These are phyloP conservation scores for Wallacemonas sp. DNA, from an alignment of 208 protist species.

Conservation along the genomic window DNA sequence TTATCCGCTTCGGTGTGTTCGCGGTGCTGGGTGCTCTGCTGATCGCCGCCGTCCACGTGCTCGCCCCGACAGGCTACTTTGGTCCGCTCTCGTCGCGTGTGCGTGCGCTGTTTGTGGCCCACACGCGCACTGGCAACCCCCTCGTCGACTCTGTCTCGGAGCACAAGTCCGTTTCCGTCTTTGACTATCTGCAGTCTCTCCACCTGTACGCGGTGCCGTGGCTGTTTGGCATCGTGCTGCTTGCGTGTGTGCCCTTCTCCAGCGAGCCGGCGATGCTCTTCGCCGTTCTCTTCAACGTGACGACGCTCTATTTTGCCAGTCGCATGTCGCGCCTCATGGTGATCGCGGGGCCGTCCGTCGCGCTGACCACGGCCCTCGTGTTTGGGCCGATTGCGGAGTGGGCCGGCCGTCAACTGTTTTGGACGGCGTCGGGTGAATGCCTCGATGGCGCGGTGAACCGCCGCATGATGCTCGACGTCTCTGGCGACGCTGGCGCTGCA, in stretches of 20 bases:
- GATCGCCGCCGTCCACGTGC: slow-evolving; percentile 19
- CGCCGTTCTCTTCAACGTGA: slow-evolving; percentile 36
- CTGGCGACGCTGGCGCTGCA: no score
- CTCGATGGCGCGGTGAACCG: background rate
- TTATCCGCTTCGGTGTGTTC: slow-evolving; percentile 34
- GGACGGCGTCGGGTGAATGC: background rate
- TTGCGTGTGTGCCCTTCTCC: slow-evolving; percentile 3
- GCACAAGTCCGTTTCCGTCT: slow-evolving; percentile 32
- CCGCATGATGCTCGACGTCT: no score
- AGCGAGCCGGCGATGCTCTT: slow-evolving; percentile 28
- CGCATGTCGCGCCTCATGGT: slow-evolving; percentile 76
- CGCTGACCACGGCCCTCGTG: slow-evolving; percentile 28
- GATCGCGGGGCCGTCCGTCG: slow-evolving; percentile 37
- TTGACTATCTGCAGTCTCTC: slow-evolving; percentile 29
- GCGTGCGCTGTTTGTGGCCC: slow-evolving; percentile 65
- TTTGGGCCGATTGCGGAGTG: slow-evolving; percentile 26
- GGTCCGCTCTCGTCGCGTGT: slow-evolving; percentile 57
- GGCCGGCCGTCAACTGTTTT: no score
- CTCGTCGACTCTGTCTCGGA: slow-evolving; percentile 85
- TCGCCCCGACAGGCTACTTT: slow-evolving; percentile 44
- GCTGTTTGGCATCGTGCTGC: slow-evolving; percentile 16
- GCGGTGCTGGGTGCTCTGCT: slow-evolving; percentile 21
- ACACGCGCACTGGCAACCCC: slow-evolving; percentile 78
- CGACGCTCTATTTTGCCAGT: slow-evolving; percentile 55
- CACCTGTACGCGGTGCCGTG: slow-evolving; percentile 21